Base-by-base conservation (phyloP, 805 yeast genomes). In the Candida patagonica region DNA sequence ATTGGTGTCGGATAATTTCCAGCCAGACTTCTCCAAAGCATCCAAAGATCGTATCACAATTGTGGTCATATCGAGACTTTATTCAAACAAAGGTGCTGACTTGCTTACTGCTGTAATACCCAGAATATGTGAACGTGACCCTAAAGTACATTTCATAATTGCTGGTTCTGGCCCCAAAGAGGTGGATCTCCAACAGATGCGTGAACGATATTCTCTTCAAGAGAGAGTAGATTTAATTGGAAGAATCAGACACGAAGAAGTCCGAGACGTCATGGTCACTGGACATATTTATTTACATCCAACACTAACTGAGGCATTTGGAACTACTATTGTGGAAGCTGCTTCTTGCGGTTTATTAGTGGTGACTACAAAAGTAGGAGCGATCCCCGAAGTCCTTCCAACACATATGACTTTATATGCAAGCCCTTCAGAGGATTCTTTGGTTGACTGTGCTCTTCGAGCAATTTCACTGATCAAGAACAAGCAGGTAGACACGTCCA, bases 141-240 rank as follows among this genome's bases (percentile, higher is more conserved):
- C 73, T 1, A 71, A 74, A 13, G 88, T 88, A 1, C 74, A 76
- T 38, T 88, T 92, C 49, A 59, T 89, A 2, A 76, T 92, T 34
- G 99, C 96, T 2, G 99, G 99, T 9, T 94, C 86, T 60, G 99
- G 99, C 0, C 99, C 99, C 1, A 84, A 85, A 52, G 87, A 82
- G 50, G 74, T 92, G 7, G 97, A 92, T 52, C 66, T 92, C 40
- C 96, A 88, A 57, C 99, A 92, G 58, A 88, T 88, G 88, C 71
- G 95, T 37, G 99, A 92, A 57, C 73, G 76, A 44, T 73, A 78
- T 57, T 76, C 84, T 45, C 63, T 92, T 16, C 96, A 92, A 56
- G 94, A 89, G 37, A 67, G 94, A 36, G 96, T 92, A 1, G 76
- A 78, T 30, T 67, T 92, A 12, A 68, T 86, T 25, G 98, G 98